Conservation (phyloP, 352 stramenopile species). For the Phytopythium boreale region DNA sequence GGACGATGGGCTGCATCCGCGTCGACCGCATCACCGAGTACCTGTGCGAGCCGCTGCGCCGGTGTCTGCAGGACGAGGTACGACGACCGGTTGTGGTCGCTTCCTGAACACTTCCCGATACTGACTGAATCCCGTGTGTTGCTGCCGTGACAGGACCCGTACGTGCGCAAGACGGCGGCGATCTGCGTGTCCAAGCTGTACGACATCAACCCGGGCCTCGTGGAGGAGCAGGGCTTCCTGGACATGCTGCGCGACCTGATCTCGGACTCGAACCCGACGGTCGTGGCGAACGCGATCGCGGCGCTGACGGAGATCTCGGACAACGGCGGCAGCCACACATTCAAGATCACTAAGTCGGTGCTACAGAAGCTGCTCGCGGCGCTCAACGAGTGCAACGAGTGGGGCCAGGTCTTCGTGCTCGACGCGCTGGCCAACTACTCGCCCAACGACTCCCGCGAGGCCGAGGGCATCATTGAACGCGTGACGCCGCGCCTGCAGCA, state of each 20-base stretch:
- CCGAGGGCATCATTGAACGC: constrained; percentile 98
- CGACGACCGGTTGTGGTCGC: too few species aligned
- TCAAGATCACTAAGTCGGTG: constrained; percentile 95
- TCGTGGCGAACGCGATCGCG: constrained; percentile 99
- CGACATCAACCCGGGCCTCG: constrained; percentile 97
- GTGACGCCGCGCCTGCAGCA: constrained; percentile 97
- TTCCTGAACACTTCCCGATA: not conserved
- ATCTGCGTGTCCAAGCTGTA: constrained; percentile 99
- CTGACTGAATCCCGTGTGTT: not conserved
- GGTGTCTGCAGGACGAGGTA: constrained; percentile 89
- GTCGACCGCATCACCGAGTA: constrained; percentile 99
- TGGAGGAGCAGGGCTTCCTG: constrained; percentile 95
- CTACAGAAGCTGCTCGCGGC: constrained; percentile 98
- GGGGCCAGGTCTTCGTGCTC: constrained; percentile 98
- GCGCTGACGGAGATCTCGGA: constrained; percentile 97
- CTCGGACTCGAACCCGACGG: constrained; percentile 96
- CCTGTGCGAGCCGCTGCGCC: constrained; percentile 95
- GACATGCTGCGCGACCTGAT: constrained; percentile 98
- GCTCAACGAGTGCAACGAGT: constrained; percentile 99
- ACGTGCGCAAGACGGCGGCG: constrained; percentile 99
- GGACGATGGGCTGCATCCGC: constrained; percentile 99
- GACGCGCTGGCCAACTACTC: constrained; percentile 96
- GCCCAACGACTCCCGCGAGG: constrained; percentile 94
- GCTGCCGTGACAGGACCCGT: constrained; percentile 87
- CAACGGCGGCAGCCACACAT: constrained; percentile 88